Conservation (phyloP, 495 filamentous ascomycete species). For the Podospora fimiseda region DNA sequence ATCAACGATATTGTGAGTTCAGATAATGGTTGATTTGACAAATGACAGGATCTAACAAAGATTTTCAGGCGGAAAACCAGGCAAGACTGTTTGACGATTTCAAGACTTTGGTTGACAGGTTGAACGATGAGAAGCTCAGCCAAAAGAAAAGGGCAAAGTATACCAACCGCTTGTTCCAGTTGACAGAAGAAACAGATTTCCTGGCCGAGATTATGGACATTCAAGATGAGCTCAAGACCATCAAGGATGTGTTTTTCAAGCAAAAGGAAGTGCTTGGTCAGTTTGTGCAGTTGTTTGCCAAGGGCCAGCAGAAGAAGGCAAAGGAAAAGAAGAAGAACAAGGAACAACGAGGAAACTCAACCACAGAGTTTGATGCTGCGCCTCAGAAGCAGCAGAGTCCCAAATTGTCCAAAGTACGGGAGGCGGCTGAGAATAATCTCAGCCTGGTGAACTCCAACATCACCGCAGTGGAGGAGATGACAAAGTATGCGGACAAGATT, state of each 20-base stretch:
- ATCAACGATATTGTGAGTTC: conserved; percentile 17
- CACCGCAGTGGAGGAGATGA: neutral
- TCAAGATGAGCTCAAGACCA: conserved; percentile 9
- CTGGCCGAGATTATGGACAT: conserved; percentile 6
- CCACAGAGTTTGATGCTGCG: neutral
- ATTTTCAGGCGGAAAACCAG: conserved; percentile 1
- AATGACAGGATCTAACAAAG: too few species aligned
- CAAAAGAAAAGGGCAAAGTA: neutral
- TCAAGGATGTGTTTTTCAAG: neutral
- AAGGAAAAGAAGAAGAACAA: conserved; percentile 3
- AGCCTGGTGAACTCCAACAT: conserved; percentile 1
- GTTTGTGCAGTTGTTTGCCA: neutral
- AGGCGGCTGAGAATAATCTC: conserved; percentile 1
- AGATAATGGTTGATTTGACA: too few species aligned
- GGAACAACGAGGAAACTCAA: too few species aligned
- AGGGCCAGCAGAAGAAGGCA: neutral
- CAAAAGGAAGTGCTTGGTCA: neutral
- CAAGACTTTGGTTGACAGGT: neutral
- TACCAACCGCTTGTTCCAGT: neutral
- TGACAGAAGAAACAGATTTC: conserved; percentile 2
- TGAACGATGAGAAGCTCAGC: neutral
- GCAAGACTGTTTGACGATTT: neutral
- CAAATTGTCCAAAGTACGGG: neutral
- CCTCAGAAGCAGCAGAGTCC: neutral
- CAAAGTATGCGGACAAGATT: conserved; percentile 1